Percentiles rank a stretch among this genome's conserved stretches.
These are phyloP conservation scores for Agrostemma githago DNA, from an alignment of 148 eudicot genomes.

Conservation along the genomic window DNA sequence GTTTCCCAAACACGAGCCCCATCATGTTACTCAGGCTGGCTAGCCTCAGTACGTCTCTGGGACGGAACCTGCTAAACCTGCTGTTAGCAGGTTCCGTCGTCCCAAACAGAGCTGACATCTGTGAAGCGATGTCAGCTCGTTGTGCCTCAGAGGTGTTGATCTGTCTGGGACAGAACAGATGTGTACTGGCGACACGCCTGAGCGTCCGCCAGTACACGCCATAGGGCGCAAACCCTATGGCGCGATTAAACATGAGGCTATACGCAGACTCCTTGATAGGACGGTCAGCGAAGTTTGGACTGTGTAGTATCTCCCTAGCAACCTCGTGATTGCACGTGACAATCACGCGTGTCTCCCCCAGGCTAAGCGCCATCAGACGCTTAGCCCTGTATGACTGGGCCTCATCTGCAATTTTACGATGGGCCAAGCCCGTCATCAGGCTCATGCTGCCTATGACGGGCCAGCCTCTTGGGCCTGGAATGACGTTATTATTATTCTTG, in stretches of 20 bases:
- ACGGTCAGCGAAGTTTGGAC: conserved; percentile 48
- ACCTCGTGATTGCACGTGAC: conserved; percentile 54
- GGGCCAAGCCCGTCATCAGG: conserved; percentile 51
- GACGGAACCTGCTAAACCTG: conserved; percentile 18
- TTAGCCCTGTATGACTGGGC: conserved; percentile 26
- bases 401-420: conserved; percentile 38
- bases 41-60: conserved; percentile 33
- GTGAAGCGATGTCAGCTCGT: conserved; percentile 29
- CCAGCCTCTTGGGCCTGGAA: conserved; percentile 53
- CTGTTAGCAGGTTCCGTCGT: too few relatives aligned
- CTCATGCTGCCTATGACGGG: conserved; percentile 52
- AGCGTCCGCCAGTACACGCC: conserved; percentile 56
- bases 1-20: conserved; percentile 52
- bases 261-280: conserved; percentile 62
- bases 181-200: conserved; percentile 47
- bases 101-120: conserved; percentile 23
- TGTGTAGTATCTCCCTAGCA: conserved; percentile 42
- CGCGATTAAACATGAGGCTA: conserved; percentile 53
- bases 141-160: conserved; percentile 27
- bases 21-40: conserved; percentile 63
- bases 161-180: conserved; percentile 46
- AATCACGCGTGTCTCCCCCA: conserved; percentile 53
- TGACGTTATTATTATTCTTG: conserved; percentile 20
- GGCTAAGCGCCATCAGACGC: conserved; percentile 57
- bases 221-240: conserved; percentile 70